phyloP scores from a whole-genome alignment of 805 yeast species.

The Yamadazyma akitaensis region DNA sequence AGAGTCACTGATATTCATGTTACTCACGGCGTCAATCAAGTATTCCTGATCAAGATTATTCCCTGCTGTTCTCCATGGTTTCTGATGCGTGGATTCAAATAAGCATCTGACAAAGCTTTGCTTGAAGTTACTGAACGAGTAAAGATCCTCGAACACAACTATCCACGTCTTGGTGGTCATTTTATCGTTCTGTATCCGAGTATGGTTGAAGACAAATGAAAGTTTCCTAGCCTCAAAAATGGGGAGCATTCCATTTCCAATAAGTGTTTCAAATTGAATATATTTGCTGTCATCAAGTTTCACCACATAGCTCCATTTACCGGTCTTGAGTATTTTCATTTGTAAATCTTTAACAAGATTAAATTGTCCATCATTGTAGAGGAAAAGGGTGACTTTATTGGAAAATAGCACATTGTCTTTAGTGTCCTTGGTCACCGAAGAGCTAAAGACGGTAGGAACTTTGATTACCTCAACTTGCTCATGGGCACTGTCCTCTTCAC shows the following conservation, averaged over 20 bases:
- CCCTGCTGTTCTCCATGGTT: slow-evolving; percentile 37
- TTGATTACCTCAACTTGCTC: too few relatives aligned
- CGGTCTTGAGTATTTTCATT: neutral
- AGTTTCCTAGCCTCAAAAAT: slow-evolving; percentile 54
- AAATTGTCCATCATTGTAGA: neutral
- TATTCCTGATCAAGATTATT: slow-evolving; percentile 52
- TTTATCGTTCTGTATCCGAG: slow-evolving; percentile 16
- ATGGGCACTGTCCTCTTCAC: neutral
- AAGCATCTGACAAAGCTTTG: slow-evolving; percentile 45
- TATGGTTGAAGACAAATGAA: slow-evolving; percentile 66
- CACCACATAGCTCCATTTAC: neutral
- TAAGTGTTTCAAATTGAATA: slow-evolving; percentile 8
- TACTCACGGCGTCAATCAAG: slow-evolving; percentile 49
- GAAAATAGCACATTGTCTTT: neutral
- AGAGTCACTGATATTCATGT: slow-evolving; percentile 30
- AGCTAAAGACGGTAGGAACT: too few relatives aligned
- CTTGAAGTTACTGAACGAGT: slow-evolving; percentile 51
- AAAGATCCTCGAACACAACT: slow-evolving; percentile 46
- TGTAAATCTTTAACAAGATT: neutral
- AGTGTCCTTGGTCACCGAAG: neutral
- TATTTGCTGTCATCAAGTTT: neutral
- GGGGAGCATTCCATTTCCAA: slow-evolving; percentile 55
- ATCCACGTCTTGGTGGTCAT: slow-evolving; percentile 57
- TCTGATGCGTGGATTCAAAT: slow-evolving; percentile 59
- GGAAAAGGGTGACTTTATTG: neutral